A percentile compares a stretch with the other conserved stretches of the same genome.
These are phyloP conservation scores for Auxenochlorella pyrenoidosa DNA, from an alignment of 139 green algal species.

Conservation along the genomic window DNA sequence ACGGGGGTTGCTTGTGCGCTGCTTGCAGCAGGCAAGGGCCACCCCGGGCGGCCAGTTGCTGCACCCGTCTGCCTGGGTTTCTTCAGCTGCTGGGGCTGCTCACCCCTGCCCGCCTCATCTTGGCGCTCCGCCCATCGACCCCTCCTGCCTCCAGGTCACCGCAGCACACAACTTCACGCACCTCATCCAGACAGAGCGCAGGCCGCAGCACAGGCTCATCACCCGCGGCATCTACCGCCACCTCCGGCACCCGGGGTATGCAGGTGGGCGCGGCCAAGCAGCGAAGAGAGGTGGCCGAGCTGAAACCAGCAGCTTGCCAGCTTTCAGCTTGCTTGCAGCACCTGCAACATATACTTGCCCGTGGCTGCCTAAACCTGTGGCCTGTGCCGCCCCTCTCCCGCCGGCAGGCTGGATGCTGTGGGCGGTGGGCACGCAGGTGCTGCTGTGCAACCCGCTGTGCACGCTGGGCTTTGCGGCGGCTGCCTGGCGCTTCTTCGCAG, in stretches of 20 bases:
- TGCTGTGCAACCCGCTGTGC: conserved; percentile 82
- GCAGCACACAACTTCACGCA: conserved; percentile 80
- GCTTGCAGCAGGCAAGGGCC: too few species aligned
- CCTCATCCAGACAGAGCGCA: conserved; percentile 54
- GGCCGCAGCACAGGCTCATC: conserved; percentile 60
- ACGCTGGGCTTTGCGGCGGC: conserved; percentile 55
- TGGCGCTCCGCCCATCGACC: not conserved
- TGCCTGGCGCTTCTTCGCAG: conserved; percentile 72
- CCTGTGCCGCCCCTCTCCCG: too few species aligned
- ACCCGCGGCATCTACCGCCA: conserved; percentile 71
- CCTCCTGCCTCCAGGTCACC: conserved; percentile 52
- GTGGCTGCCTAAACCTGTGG: too few species aligned
- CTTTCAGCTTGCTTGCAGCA: too few species aligned
- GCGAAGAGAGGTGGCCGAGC: too few species aligned
- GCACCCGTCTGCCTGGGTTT: too few species aligned
- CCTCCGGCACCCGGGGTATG: conserved; percentile 90
- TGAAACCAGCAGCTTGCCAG: too few species aligned
- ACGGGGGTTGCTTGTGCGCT: too few species aligned
- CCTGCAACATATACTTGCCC: too few species aligned
- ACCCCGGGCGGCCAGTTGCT: too few species aligned
- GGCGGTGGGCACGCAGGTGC: conserved; percentile 83
- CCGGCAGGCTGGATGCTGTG: conserved; percentile 84
- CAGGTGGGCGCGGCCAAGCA: conserved; percentile 3
- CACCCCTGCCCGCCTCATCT: not conserved
- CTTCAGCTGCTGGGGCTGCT: not conserved